These are phyloP conservation scores for Karstenula rhodostoma DNA, from an alignment of 2,329 filamentous ascomycete genomes.

Conservation along the genomic window DNA sequence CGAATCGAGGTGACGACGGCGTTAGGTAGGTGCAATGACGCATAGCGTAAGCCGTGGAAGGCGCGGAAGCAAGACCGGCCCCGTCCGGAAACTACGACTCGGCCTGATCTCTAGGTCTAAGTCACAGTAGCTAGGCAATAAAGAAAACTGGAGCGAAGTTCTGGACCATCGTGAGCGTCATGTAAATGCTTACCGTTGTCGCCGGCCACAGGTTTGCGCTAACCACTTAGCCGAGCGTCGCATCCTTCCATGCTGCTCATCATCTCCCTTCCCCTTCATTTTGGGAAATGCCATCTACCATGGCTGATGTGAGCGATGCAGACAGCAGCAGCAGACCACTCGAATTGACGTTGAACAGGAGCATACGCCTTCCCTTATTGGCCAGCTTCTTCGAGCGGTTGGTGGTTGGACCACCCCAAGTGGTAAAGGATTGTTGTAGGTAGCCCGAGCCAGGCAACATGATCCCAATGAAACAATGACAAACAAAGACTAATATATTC, in stretches of 20 bases:
- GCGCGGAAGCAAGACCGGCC: neutral
- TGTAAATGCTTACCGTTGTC: no score
- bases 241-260: neutral
- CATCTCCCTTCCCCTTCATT: neutral
- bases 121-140: neutral
- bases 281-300: neutral
- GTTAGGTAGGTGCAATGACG: conserved; percentile 11
- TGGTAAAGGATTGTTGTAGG: neutral
- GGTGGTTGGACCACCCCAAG: neutral
- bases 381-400: neutral
- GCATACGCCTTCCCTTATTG: neutral
- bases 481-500: neutral
- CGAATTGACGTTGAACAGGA: neutral
- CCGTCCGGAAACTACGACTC: conserved; percentile 1
- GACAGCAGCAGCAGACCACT: neutral
- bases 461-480: neutral
- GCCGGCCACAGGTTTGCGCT: neutral
- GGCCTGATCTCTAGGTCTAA: neutral
- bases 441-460: no score
- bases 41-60: neutral
- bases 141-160: neutral
- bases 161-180: neutral
- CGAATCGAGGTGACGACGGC: conserved; percentile 2
- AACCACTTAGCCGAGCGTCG: neutral
- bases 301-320: neutral